Evolutionary conservation across 225 moss, liverwort and hornwort genomes (phyloP), one percentile per base, ranked within the genome.

Genomic region (Climacium dendroides): DNA sequence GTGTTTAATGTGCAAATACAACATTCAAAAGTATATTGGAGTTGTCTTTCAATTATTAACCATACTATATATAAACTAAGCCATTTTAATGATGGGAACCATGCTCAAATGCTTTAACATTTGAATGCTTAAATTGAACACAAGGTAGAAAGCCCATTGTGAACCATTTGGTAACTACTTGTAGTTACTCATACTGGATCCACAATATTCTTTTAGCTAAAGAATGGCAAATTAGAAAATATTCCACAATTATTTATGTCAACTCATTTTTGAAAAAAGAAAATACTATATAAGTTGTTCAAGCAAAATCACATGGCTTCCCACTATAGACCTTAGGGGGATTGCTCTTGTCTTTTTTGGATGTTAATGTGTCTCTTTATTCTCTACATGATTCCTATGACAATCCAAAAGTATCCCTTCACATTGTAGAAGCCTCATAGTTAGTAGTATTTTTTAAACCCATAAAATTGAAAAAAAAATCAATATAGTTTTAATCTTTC

Each of bases 281-380:
- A 45, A 10, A 48, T 10, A 10, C 11, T 32, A 30, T 12, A 30
- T 32, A 74, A 12, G 4, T 1, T 7, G 0, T 7, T 17, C 26
- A 74, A 48, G 30, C 3, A 11, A 48, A 30, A 32, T 12, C 19
- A 19, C 12, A 11, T 32, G 32, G 4, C 32, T 19, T 74, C 1
- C 2, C 1, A 7, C 32, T 48, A 6, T 48, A 0, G 0, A 12
- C 4, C 12, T 30, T 12, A 4, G 32, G 1, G 4, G 7, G 7
- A 73, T 1, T 11, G 0, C 0, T 48, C 11, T 47, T 19, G 2
- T 19, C 1, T 0, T 29, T 29, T 71, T 73, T 11, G 0, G 7
- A 19, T 19, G 7, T 30, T 48, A 19, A 73, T 19, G 0, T 6
- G 2, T 6, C 19, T 73, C 30, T 30, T 18, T 47, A 47, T 30